These are phyloP conservation scores for Sphaceloma murrayae DNA, from an alignment of 2,329 filamentous ascomycete species.

Conservation along the genomic window DNA sequence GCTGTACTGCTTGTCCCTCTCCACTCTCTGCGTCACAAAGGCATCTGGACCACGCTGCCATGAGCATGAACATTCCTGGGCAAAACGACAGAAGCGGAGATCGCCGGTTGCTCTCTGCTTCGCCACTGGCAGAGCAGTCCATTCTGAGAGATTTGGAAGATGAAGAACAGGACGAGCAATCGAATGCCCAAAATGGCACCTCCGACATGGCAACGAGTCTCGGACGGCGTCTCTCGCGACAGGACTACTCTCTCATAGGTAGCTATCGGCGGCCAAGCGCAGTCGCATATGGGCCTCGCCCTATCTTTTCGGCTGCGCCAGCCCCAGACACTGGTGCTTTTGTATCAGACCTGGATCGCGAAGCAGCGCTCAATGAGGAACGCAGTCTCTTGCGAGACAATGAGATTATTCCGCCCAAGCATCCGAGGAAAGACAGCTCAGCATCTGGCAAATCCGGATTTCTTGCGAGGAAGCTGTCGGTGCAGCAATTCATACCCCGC, in stretches of 20 bases:
- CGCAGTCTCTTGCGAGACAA: slow-evolving; percentile 51
- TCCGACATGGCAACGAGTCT: slow-evolving; percentile 16
- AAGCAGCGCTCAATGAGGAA: slow-evolving; percentile 47
- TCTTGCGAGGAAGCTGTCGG: slow-evolving; percentile 10
- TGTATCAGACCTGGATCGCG: slow-evolving; percentile 44
- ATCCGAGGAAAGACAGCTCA: slow-evolving; percentile 29
- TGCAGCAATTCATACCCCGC: slow-evolving; percentile 11
- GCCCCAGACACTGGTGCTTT: slow-evolving; percentile 39
- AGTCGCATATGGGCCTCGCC: slow-evolving; percentile 61
- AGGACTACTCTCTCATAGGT: slow-evolving; percentile 44
- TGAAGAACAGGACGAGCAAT: slow-evolving; percentile 21
- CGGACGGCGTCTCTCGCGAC: slow-evolving; percentile 19
- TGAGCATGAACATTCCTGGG: slow-evolving; percentile 3
- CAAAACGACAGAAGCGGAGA: neutral
- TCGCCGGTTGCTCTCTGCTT: slow-evolving; percentile 15
- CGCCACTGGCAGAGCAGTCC: slow-evolving; percentile 26
- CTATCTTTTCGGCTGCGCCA: slow-evolving; percentile 56
- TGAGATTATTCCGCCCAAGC: slow-evolving; percentile 46
- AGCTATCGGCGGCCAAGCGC: slow-evolving; percentile 70
- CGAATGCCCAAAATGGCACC: slow-evolving; percentile 9
- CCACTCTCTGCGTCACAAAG: too few species aligned
- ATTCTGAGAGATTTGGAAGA: slow-evolving; percentile 27
- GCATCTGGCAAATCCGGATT: slow-evolving; percentile 16
- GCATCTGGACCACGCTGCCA: neutral
- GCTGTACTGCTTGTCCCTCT: too few species aligned